phyloP scores from a whole-genome alignment of 2,329 filamentous ascomycete species.

The Penicillium sp. region DNA sequence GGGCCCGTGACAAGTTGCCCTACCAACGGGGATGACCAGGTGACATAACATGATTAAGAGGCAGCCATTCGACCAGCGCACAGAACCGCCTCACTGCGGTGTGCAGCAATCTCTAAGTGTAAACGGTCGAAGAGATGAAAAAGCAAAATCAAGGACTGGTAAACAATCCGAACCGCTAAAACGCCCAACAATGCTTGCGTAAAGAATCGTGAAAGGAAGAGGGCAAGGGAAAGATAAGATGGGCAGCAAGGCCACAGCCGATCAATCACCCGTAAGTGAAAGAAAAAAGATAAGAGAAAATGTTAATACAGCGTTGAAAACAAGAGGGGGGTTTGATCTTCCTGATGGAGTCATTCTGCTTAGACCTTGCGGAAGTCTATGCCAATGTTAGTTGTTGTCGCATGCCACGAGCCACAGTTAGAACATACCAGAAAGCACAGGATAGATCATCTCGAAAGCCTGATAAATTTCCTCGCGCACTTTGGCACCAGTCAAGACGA shows the following conservation, averaged over 20 bases:
- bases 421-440: constrained; percentile 77
- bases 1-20: constrained; percentile 19
- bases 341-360: constrained; percentile 23
- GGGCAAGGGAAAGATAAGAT: not conserved
- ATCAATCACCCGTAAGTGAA: not conserved
- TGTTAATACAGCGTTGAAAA: constrained; percentile 14
- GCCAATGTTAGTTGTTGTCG: constrained; percentile 18
- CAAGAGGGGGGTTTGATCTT: constrained; percentile 19
- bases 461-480: constrained; percentile 98
- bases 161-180: constrained; percentile 42
- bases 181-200: constrained; percentile 47
- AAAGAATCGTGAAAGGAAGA: constrained; percentile 35
- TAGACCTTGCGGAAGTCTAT: constrained; percentile 64
- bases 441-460: constrained; percentile 96
- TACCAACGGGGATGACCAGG: constrained; percentile 22
- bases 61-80: constrained; percentile 46
- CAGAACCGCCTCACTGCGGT: constrained; percentile 42
- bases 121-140: constrained; percentile 25
- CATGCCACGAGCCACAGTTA: not conserved
- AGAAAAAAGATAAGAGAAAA: constrained; percentile 16
- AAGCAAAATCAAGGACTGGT: constrained; percentile 17
- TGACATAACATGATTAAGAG: constrained; percentile 34
- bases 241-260: constrained; percentile 6
- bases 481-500: constrained; percentile 95
- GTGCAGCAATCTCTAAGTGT: constrained; percentile 42